phyloP scores from a whole-genome alignment of 192 early-diverging fungal genomes.

The Piromyces finnis region DNA sequence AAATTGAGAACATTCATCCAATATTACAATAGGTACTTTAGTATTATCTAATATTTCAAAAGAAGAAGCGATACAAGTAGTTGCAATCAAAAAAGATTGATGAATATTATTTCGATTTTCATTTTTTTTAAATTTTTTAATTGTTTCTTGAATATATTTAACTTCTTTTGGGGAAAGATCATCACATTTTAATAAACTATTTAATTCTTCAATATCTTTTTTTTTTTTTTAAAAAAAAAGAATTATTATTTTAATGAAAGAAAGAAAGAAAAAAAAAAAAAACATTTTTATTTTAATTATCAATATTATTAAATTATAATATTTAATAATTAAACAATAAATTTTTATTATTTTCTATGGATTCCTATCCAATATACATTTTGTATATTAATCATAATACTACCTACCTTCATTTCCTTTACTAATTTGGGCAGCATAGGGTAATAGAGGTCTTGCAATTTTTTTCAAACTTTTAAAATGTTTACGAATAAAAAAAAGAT shows the following conservation, averaged over 20 bases:
- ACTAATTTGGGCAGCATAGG: slow-evolving; percentile 21
- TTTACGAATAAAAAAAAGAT: slow-evolving; percentile 20
- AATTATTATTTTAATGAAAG: slow-evolving; percentile 6
- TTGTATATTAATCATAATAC: too few relatives aligned
- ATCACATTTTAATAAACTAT: slow-evolving; percentile 45
- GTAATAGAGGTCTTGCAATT: slow-evolving; percentile 41
- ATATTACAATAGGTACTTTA: slow-evolving; percentile 46
- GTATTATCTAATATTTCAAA: slow-evolving; percentile 46
- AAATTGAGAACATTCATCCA: slow-evolving; percentile 66
- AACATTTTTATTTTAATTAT: too few relatives aligned
- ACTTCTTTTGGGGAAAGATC: slow-evolving; percentile 18
- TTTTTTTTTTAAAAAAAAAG: neutral
- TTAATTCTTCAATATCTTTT: slow-evolving; percentile 60
- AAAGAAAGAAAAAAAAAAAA: neutral
- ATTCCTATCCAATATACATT: too few relatives aligned
- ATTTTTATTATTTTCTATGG: too few relatives aligned
- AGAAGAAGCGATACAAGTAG: slow-evolving; percentile 61
- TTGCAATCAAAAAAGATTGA: slow-evolving; percentile 36
- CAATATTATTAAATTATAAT: too few relatives aligned
- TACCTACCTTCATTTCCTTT: neutral
- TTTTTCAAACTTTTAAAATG: slow-evolving; percentile 55
- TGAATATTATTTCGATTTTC: slow-evolving; percentile 20
- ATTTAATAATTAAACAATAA: too few relatives aligned
- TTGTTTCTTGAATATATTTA: slow-evolving; percentile 19
- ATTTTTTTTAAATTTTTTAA: slow-evolving; percentile 11